A percentile compares a stretch with the other conserved stretches of the same genome.
phyloP scores from a whole-genome alignment of 768 basidiomycete genomes.

The Tulasnella sp. region DNA sequence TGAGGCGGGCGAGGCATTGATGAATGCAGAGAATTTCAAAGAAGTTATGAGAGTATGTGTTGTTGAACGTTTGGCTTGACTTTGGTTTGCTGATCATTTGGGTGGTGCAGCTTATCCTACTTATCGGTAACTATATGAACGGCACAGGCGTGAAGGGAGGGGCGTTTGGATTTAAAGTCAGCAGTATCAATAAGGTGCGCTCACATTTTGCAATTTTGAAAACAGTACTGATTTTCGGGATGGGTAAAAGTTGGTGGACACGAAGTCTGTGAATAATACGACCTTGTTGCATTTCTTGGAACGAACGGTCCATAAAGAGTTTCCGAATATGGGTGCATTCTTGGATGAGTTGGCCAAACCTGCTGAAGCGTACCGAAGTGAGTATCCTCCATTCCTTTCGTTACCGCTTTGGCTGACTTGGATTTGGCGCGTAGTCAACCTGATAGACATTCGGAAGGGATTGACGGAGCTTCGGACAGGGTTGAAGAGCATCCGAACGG shows the following conservation, averaged over 20 bases:
- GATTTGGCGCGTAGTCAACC: constrained; percentile 44
- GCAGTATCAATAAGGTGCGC: constrained; percentile 88
- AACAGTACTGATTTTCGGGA: background rate
- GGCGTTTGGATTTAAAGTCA: constrained; percentile 92
- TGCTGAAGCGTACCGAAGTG: constrained; percentile 86
- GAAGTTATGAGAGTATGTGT: constrained; percentile 66
- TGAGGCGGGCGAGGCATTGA: constrained; percentile 66
- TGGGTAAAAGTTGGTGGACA: constrained; percentile 73
- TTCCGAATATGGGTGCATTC: constrained; percentile 77
- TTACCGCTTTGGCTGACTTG: constrained; percentile 17
- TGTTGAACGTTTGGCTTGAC: background rate
- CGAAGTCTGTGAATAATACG: constrained; percentile 88
- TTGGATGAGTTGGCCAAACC: constrained; percentile 80
- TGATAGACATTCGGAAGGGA: constrained; percentile 72
- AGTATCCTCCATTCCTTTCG: constrained; percentile 18
- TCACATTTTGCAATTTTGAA: background rate
- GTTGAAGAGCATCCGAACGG: constrained; percentile 65
- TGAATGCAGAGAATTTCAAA: constrained; percentile 78
- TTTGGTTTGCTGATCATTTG: background rate
- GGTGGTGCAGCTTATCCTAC: constrained; percentile 58
- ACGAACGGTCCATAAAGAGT: constrained; percentile 73
- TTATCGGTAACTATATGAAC: constrained; percentile 98
- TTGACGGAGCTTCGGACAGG: constrained; percentile 60
- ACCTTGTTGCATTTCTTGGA: constrained; percentile 93
- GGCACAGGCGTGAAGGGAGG: constrained; percentile 92